Percentiles rank a stretch among this genome's conserved stretches.
Conservation (phyloP, 345 rosid genomes). For the Syzygium grande region DNA sequence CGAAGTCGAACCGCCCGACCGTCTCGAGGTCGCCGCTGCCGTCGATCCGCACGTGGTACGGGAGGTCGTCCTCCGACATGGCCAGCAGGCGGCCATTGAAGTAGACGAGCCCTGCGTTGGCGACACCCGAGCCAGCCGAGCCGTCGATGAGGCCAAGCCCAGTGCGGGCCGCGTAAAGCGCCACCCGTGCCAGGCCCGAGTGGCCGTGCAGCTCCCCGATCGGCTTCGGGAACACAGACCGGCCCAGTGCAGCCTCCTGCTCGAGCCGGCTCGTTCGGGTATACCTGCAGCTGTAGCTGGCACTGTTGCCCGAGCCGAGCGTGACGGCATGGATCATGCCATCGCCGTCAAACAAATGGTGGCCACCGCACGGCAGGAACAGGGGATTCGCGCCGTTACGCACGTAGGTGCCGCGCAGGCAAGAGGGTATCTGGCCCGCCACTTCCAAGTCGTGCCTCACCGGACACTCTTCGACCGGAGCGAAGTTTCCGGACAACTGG, state of each 20-base stretch:
- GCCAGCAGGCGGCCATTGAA: conserved; percentile 61
- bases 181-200: conserved; percentile 46
- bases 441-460: conserved; percentile 44
- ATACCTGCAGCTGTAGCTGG: conserved; percentile 57
- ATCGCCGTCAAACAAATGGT: conserved; percentile 81
- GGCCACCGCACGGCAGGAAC: conserved; percentile 45
- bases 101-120: conserved; percentile 63
- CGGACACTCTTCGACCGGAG: conserved; percentile 63
- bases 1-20: conserved; percentile 45
- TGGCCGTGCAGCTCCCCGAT: conserved; percentile 81
- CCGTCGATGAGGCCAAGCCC: conserved; percentile 43
- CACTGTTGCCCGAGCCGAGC: conserved; percentile 23
- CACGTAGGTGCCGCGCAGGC: conserved; percentile 50
- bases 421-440: conserved; percentile 41
- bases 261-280: conserved; percentile 51
- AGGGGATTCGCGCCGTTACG: conserved; percentile 80
- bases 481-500: conserved; percentile 61
- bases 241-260: conserved; percentile 48
- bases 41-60: conserved; percentile 49
- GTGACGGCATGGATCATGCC: conserved; percentile 82
- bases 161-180: conserved; percentile 46
- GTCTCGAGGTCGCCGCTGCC: conserved; percentile 48
- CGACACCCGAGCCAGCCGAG: conserved; percentile 53
- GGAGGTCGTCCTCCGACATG: conserved; percentile 82
- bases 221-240: conserved; percentile 60